phyloP scores from a whole-genome alignment of 495 filamentous ascomycete genomes.

The Copromyces sp. region DNA sequence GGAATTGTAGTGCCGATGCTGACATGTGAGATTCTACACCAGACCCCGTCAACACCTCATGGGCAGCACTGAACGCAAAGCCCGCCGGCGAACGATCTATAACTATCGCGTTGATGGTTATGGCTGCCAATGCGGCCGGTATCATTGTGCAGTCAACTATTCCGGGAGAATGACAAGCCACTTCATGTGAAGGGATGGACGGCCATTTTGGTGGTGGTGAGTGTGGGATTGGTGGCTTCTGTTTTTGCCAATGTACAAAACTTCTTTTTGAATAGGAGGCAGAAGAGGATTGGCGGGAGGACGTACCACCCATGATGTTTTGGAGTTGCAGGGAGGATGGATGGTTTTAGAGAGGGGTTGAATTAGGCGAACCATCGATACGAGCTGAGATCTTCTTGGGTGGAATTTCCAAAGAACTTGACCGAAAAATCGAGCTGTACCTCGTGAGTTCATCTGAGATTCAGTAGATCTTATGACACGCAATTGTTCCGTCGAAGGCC shows the following conservation, averaged over 20 bases:
- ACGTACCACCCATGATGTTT: conserved; percentile 3
- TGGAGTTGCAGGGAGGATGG: not conserved
- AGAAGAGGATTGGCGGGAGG: conserved; percentile 7
- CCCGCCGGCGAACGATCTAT: conserved; percentile 28
- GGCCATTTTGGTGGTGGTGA: conserved; percentile 10
- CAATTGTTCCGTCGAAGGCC: not conserved
- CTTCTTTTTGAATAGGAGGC: conserved; percentile 12
- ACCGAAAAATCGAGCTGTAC: not conserved
- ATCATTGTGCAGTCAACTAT: conserved; percentile 46
- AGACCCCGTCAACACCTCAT: conserved; percentile 29
- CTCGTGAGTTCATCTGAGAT: not conserved
- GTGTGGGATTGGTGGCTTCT: conserved; percentile 9
- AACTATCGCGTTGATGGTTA: conserved; percentile 39
- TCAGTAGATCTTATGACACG: not conserved
- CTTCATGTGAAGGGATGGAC: conserved; percentile 31
- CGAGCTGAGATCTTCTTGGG: not conserved
- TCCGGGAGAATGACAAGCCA: conserved; percentile 41
- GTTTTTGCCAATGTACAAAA: conserved; percentile 19
- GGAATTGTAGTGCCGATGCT: conserved; percentile 39
- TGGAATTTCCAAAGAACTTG: not conserved
- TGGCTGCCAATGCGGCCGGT: conserved; percentile 44
- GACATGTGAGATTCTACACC: conserved; percentile 41
- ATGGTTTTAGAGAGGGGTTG: not conserved
- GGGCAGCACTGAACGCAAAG: conserved; percentile 28
- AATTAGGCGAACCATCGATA: not conserved